Evolutionary conservation across 768 basidiomycete species (phyloP), one percentile per base, ranked within the genome.

Genomic region (Boletus rufocinnamomeus): DNA sequence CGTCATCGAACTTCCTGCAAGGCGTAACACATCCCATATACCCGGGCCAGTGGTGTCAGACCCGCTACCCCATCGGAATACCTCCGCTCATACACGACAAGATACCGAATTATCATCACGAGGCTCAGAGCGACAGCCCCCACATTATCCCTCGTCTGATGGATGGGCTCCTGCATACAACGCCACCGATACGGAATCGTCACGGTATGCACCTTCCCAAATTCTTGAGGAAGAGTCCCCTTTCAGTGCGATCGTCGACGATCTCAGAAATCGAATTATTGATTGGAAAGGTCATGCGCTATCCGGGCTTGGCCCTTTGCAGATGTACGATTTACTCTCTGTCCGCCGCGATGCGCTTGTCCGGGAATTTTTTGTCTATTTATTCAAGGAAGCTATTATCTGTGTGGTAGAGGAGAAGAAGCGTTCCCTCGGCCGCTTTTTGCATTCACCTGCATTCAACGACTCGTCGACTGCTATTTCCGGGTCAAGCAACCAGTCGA

Each of bases 361-460:
- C 21, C 86, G 95, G 54, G 95, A 97, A 72, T 98, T 98, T 74
- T 91, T 88, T 69, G 93, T 97, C 59, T 98, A 98, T 76, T 83
- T 99, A 28, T 99, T 98, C 84, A 89, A 89, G 68, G 94, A 98
- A 73, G 97, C 97, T 11, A 91, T 99, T 63, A 94, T 99, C 59
- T 99, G 97, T 72, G 94, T 98, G n/a, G 84, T 91, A 21, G 95
- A 98, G 72, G 96, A 99, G 75, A 93, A 88, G 79, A 95, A 93
- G 67, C 85, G 89, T 27, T 86, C 88, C 0, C 75, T 95, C 2
- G 86, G 88, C 9, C 83, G 88, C 28, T 79, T 94, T 47, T 79
- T 94, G 6, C 86, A 88, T 32, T 86, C 87, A 1, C 82, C 85
- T 6, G 75, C 77, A 4, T 76, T 83, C 44, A 82, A 79, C 40